Conservation (phyloP, 2,329 filamentous ascomycete species). For the Fonsecaea pugnacius region DNA sequence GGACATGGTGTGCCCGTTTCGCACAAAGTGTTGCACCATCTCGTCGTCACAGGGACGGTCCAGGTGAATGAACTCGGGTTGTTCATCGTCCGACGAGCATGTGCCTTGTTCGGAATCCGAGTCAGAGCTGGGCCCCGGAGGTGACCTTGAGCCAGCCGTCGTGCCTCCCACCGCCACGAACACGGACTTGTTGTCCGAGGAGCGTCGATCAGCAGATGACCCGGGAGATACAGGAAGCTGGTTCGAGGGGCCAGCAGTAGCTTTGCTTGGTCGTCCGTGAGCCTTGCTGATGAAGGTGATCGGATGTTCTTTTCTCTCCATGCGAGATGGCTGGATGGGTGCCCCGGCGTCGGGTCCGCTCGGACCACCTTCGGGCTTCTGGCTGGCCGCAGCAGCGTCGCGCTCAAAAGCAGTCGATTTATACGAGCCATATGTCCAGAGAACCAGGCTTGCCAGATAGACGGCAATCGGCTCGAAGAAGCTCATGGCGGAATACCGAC, state of each 20-base stretch:
- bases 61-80: conserved; percentile 52
- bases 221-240: background rate
- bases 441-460: conserved; percentile 52
- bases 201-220: background rate
- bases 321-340: conserved; percentile 31
- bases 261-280: conserved; percentile 9
- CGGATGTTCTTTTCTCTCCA: conserved; percentile 31
- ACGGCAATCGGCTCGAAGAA: conserved; percentile 55
- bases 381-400: conserved; percentile 24
- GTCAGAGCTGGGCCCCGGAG: background rate
- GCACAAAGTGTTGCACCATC: conserved; percentile 61
- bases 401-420: conserved; percentile 33
- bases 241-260: background rate
- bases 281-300: conserved; percentile 29
- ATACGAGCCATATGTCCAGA: conserved; percentile 55
- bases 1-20: conserved; percentile 55
- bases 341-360: conserved; percentile 30
- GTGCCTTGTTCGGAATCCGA: conserved; percentile 24
- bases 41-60: conserved; percentile 64
- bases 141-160: background rate
- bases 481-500: conserved; percentile 54
- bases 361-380: conserved; percentile 29
- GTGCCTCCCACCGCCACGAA: background rate
- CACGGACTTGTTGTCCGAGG: background rate
- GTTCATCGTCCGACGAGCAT: conserved; percentile 31